Evolutionary conservation across 805 yeast species (phyloP).

Genomic region (Brettanomyces anomalus): DNA sequence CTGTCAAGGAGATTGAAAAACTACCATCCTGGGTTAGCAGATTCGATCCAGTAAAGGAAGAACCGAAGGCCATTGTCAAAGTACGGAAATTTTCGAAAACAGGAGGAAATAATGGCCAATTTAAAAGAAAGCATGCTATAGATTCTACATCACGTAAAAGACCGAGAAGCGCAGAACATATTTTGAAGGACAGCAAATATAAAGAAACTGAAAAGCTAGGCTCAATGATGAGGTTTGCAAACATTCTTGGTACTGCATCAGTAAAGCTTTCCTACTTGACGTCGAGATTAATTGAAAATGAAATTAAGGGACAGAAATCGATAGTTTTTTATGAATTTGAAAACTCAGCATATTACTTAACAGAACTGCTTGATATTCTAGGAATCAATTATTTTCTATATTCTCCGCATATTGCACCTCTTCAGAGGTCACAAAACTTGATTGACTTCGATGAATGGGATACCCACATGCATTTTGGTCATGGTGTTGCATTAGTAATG

Average conservation of each 20-base stretch:
- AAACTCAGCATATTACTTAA: slow-evolving; percentile 58
- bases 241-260: slow-evolving; percentile 53
- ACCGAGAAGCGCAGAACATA: neutral
- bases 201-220: slow-evolving; percentile 11
- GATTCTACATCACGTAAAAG: neutral
- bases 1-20: slow-evolving; percentile 18
- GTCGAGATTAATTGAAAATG: slow-evolving; percentile 45
- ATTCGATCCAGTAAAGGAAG: slow-evolving; percentile 20
- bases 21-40: slow-evolving; percentile 19
- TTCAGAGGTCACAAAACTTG: slow-evolving; percentile 43
- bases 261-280: slow-evolving; percentile 54
- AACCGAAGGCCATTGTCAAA: no score
- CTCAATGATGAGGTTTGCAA: slow-evolving; percentile 24
- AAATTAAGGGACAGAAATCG: slow-evolving; percentile 37
- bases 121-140: neutral
- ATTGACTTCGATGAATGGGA: slow-evolving; percentile 37
- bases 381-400: slow-evolving; percentile 57
- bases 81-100: no score
- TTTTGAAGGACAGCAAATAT: neutral
- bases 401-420: slow-evolving; percentile 47
- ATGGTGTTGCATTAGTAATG: slow-evolving; percentile 53
- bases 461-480: slow-evolving; percentile 26
- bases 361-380: slow-evolving; percentile 53
- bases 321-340: slow-evolving; percentile 64
- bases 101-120: neutral